Percentiles rank a stretch among this genome's conserved stretches.
These are phyloP conservation scores for Saccharomycopsis sp. DNA, from an alignment of 805 yeast species.

Conservation along the genomic window DNA sequence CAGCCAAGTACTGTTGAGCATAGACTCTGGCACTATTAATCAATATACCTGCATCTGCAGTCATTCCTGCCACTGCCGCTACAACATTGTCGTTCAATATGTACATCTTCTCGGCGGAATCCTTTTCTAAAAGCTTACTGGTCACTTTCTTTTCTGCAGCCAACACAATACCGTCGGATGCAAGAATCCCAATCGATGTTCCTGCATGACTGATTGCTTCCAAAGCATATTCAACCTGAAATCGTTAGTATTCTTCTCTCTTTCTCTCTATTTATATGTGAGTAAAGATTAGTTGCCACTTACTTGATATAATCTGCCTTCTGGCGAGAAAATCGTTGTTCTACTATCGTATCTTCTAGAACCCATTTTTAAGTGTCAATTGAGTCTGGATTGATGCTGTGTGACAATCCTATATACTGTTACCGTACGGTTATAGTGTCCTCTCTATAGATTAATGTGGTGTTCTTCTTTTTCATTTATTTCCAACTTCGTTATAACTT, in stretches of 20 bases:
- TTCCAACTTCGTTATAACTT: background rate
- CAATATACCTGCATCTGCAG: constrained; percentile 90
- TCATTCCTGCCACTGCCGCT: constrained; percentile 97
- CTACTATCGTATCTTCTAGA: constrained; percentile 99
- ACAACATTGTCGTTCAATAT: constrained; percentile 73
- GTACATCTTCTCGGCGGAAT: constrained; percentile 89
- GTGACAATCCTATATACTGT: background rate
- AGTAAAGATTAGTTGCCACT: constrained; percentile 24
- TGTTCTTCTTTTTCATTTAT: background rate
- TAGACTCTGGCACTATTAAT: constrained; percentile 78
- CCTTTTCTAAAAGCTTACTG: constrained; percentile 87
- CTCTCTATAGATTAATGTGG: background rate
- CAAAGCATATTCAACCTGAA: constrained; percentile 83
- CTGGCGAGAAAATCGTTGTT: constrained; percentile 98
- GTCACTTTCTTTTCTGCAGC: constrained; percentile 97
- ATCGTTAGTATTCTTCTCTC: background rate
- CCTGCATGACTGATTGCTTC: constrained; percentile 97
- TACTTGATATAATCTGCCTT: constrained; percentile 93
- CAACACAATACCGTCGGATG: constrained; percentile 79
- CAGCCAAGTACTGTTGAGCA: constrained; percentile 80
- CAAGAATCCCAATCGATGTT: constrained; percentile 90
- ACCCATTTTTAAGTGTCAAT: constrained; percentile 35
- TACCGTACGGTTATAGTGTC: background rate
- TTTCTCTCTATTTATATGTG: background rate
- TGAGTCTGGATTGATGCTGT: background rate